Percentiles rank a stretch among this genome's conserved stretches.
phyloP scores from a whole-genome alignment of 345 rosid species.

The Bruguiera sexangula region DNA sequence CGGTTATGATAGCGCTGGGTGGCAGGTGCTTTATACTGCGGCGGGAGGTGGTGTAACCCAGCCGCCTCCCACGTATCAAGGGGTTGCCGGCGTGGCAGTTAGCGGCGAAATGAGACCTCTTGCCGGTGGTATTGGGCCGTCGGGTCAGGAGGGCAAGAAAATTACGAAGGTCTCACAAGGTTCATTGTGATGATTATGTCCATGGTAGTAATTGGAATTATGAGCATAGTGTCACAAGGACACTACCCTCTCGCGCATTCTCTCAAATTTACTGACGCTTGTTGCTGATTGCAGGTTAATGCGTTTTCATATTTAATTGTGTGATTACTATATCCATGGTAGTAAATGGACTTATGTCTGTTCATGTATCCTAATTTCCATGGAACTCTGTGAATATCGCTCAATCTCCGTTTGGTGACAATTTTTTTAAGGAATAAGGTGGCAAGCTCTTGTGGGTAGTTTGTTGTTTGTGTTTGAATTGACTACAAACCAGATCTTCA shows the following conservation, averaged over 20 bases:
- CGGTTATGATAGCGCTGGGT: constrained; percentile 55
- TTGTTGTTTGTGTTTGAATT: neutral
- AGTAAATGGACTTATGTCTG: too few species aligned
- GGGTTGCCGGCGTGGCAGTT: constrained; percentile 43
- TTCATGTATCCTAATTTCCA: neutral
- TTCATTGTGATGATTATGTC: constrained; percentile 23
- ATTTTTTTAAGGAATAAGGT: constrained; percentile 1
- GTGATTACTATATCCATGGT: neutral
- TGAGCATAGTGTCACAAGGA: neutral
- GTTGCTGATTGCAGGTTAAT: constrained; percentile 7
- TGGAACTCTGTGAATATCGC: neutral
- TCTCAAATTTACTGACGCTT: too few species aligned
- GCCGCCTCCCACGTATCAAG: constrained; percentile 51
- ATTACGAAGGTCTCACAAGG: constrained; percentile 37
- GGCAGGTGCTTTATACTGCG: constrained; percentile 63
- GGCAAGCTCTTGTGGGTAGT: neutral
- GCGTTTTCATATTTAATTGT: neutral
- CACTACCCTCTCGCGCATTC: too few species aligned
- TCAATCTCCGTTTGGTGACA: neutral
- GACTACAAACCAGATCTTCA: neutral
- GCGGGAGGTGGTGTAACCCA: constrained; percentile 35
- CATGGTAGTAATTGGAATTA: neutral
- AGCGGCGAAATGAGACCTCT: constrained; percentile 43
- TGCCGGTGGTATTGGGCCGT: constrained; percentile 9
- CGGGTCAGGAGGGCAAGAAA: constrained; percentile 40